Conservation (phyloP, 2,329 filamentous ascomycete species). For the Sporothrix globosa region DNA sequence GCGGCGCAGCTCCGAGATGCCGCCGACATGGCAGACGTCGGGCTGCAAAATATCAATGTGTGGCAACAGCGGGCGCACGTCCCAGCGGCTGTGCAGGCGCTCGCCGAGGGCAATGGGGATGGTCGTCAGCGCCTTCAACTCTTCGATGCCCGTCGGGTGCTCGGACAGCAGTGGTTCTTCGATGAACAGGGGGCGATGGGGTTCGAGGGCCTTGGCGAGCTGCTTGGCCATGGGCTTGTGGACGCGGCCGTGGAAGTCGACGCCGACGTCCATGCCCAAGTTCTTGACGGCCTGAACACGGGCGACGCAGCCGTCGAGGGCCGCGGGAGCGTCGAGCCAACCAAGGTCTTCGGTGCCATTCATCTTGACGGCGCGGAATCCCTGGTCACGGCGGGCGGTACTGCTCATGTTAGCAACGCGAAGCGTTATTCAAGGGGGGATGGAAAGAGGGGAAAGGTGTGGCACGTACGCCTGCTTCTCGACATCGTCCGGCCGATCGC, state of each 20-base stretch:
- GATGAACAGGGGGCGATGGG: slow-evolving; percentile 66
- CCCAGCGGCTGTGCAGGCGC: slow-evolving; percentile 67
- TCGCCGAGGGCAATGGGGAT: slow-evolving; percentile 68
- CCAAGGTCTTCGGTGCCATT: slow-evolving; percentile 69
- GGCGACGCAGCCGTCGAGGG: slow-evolving; percentile 61
- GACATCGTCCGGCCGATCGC: slow-evolving; percentile 66
- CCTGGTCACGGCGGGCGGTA: slow-evolving; percentile 55
- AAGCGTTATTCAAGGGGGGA: no score
- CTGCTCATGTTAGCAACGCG: background rate
- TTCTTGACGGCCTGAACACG: slow-evolving; percentile 65
- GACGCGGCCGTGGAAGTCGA: slow-evolving; percentile 71
- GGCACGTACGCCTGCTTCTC: slow-evolving; percentile 54
- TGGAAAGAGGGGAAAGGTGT: background rate
- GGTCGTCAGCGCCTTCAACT: slow-evolving; percentile 57
- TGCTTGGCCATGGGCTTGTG: slow-evolving; percentile 74
- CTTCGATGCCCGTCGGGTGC: slow-evolving; percentile 61
- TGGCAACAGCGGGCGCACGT: slow-evolving; percentile 66
- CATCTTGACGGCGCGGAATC: slow-evolving; percentile 67
- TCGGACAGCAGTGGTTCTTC: slow-evolving; percentile 69
- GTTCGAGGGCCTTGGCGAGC: slow-evolving; percentile 63
- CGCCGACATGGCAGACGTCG: slow-evolving; percentile 66
- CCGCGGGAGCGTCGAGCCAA: slow-evolving; percentile 66
- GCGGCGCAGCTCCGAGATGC: slow-evolving; percentile 65
- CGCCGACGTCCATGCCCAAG: slow-evolving; percentile 65
- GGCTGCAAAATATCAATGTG: slow-evolving; percentile 69